Percentiles rank a stretch among this genome's conserved stretches.
Conservation (phyloP, 116 monocot species). For the Phalaenopsis hybrid region DNA sequence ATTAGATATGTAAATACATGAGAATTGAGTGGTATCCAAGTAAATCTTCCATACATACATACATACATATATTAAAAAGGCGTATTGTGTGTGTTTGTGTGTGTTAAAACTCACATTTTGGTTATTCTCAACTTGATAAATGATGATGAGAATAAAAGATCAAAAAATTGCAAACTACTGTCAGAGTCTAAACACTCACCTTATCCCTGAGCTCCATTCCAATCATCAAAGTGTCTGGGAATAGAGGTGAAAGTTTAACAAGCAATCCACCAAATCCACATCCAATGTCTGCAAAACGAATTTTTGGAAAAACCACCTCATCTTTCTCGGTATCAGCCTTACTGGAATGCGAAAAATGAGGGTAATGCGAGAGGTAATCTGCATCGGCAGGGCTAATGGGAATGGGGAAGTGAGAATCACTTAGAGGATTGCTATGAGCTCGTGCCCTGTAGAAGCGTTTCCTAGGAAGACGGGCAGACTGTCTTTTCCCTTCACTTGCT, state of each 20-base stretch:
- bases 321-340: slow-evolving; percentile 6
- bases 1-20: too few relatives aligned
- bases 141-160: too few relatives aligned
- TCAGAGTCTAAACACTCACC: slow-evolving; percentile 24
- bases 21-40: too few relatives aligned
- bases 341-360: slow-evolving; percentile 35
- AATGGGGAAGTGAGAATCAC: slow-evolving; percentile 93
- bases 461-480: slow-evolving; percentile 41
- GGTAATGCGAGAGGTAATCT: slow-evolving; percentile 64
- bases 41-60: too few relatives aligned
- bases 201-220: slow-evolving; percentile 98
- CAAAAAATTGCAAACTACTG: too few relatives aligned
- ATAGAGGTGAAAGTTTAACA: slow-evolving; percentile 70
- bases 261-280: slow-evolving; percentile 94
- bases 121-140: too few relatives aligned
- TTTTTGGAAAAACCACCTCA: slow-evolving; percentile 18
- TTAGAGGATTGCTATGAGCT: slow-evolving; percentile 96
- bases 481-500: slow-evolving; percentile 9
- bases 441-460: slow-evolving; percentile 91
- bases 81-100: too few relatives aligned
- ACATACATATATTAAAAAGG: too few relatives aligned
- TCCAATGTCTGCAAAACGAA: slow-evolving; percentile 83
- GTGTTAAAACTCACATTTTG: too few relatives aligned
- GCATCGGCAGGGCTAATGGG: slow-evolving; percentile 66
- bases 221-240: slow-evolving; percentile 85